phyloP scores from a whole-genome alignment of 169 alveolate genomes.

The Eimeria brunetti region DNA sequence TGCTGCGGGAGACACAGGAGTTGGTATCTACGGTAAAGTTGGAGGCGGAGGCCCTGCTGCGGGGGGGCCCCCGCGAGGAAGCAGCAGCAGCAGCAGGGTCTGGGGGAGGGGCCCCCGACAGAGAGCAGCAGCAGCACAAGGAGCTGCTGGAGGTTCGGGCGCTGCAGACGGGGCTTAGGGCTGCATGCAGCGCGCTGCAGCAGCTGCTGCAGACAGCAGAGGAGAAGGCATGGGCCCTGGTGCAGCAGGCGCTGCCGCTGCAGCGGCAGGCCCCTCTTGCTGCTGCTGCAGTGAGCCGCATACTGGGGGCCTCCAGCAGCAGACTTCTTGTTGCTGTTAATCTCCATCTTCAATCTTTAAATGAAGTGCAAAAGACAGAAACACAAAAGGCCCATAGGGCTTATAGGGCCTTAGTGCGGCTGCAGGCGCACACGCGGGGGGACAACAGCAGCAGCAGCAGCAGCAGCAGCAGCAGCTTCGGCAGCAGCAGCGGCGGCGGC shows the following conservation, averaged over 20 bases:
- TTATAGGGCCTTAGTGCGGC: not conserved
- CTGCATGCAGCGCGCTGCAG: slow-evolving; percentile 24
- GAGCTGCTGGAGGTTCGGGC: not conserved
- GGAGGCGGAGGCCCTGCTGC: not conserved
- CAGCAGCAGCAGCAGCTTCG: not conserved
- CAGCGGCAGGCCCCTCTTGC: not conserved
- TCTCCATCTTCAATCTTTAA: not conserved
- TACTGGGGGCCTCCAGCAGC: not conserved
- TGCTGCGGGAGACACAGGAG: not conserved
- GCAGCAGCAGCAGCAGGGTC: slow-evolving; percentile 6
- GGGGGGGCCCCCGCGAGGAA: not conserved
- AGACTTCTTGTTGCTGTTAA: not conserved
- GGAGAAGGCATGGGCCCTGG: not conserved
- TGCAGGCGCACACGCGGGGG: not conserved
- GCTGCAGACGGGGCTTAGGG: not conserved
- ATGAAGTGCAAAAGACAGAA: not conserved
- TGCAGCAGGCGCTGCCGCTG: slow-evolving; percentile 11
- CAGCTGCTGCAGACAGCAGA: slow-evolving; percentile 22
- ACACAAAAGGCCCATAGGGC: not conserved
- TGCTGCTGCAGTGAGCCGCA: not conserved
- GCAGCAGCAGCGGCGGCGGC: too few species aligned
- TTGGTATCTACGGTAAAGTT: not conserved
- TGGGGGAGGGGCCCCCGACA: too few species aligned
- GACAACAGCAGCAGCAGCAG: not conserved
- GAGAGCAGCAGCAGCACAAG: not conserved